Evolutionary conservation across 1,284 basidiomycete genomes (phyloP).

Genomic region (Apiotrichum gamsii): DNA sequence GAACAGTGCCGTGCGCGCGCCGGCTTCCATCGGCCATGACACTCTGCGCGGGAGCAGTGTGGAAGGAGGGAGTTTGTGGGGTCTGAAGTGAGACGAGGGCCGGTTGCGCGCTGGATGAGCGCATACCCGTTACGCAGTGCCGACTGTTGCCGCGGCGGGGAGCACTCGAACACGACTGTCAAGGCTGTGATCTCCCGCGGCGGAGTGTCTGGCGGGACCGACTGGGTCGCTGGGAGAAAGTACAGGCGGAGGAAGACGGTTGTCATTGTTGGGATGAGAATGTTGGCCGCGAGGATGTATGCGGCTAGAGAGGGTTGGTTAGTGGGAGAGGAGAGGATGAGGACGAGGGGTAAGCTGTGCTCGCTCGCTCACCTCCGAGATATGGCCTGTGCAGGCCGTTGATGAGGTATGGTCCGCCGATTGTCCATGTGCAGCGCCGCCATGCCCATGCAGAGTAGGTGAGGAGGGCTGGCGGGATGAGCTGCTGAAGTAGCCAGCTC

Average conservation of each 20-base stretch:
- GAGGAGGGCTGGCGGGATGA: constrained; percentile 35
- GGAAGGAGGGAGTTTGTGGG: neutral
- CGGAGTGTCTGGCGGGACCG: constrained; percentile 24
- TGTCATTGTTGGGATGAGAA: constrained; percentile 18
- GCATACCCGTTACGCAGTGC: constrained; percentile 1
- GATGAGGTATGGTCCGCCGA: constrained; percentile 12
- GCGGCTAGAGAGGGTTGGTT: constrained; percentile 8
- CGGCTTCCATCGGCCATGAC: constrained; percentile 35
- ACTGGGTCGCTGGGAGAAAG: constrained; percentile 33
- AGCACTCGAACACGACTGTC: constrained; percentile 29
- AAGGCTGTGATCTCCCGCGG: constrained; percentile 11
- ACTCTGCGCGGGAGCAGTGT: neutral
- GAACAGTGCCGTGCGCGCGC: constrained; percentile 41
- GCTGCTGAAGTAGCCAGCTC: constrained; percentile 24
- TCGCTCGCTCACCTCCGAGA: neutral
- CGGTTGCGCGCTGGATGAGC: neutral
- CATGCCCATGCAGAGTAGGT: constrained; percentile 31
- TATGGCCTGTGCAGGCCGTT: neutral
- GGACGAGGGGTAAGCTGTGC: neutral
- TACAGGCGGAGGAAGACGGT: constrained; percentile 33
- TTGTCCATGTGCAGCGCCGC: constrained; percentile 20
- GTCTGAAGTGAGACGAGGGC: too few species aligned
- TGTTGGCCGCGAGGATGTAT: constrained; percentile 17
- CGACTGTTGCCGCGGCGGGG: constrained; percentile 15
- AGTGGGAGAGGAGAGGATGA: neutral